These are phyloP conservation scores for Phytophthora uliginosa DNA, from an alignment of 352 stramenopile species.

Conservation along the genomic window DNA sequence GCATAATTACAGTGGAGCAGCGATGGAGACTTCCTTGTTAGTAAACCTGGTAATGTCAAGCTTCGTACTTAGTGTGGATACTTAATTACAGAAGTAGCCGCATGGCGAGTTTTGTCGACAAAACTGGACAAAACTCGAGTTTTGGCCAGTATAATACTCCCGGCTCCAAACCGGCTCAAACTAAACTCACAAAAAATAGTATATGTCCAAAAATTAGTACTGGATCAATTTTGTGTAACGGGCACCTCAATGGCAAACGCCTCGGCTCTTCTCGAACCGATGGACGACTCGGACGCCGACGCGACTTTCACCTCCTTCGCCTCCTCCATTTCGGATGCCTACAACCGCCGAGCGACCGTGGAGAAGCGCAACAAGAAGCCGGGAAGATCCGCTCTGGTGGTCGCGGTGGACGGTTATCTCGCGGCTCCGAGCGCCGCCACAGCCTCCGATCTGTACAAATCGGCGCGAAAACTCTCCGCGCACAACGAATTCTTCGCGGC, in stretches of 20 bases:
- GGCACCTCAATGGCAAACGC: too few species aligned
- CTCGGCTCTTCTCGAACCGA: slow-evolving; percentile 48
- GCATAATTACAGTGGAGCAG: too few species aligned
- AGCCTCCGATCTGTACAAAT: slow-evolving; percentile 52
- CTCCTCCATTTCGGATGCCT: slow-evolving; percentile 26
- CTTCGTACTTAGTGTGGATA: too few species aligned
- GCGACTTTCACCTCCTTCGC: slow-evolving; percentile 49
- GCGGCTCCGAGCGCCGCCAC: slow-evolving; percentile 36
- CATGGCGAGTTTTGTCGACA: too few species aligned
- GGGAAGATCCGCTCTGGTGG: slow-evolving; percentile 39
- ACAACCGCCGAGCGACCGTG: slow-evolving; percentile 17
- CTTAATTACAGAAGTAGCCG: too few species aligned
- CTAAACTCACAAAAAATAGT: neutral
- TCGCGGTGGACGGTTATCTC: slow-evolving; percentile 56
- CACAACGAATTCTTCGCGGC: slow-evolving; percentile 55
- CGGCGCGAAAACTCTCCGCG: slow-evolving; percentile 49
- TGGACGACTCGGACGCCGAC: slow-evolving; percentile 59
- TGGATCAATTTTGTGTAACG: too few species aligned
- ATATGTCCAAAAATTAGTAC: too few species aligned
- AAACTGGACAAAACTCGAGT: too few species aligned
- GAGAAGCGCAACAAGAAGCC: slow-evolving; percentile 34
- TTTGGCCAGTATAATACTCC: too few species aligned
- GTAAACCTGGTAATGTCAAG: too few species aligned
- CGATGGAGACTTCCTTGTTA: too few species aligned
- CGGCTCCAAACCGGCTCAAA: neutral